Evolutionary conservation across 1,284 basidiomycete species (phyloP), one percentile per base, ranked within the genome.

Genomic region (Sphaerobolus stellatus): DNA sequence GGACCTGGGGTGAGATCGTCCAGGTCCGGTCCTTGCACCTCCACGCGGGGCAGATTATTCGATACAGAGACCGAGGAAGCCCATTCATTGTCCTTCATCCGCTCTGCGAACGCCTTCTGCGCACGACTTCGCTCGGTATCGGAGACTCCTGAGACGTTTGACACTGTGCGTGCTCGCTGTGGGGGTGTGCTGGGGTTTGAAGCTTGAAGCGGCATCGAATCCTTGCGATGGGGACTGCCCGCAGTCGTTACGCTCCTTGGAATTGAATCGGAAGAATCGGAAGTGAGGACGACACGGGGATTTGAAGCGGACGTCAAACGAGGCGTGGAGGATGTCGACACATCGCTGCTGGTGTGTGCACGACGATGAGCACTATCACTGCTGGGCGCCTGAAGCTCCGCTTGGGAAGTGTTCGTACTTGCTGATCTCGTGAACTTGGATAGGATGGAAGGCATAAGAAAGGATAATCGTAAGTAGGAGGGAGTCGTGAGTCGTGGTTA

Each of bases 131-230:
- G 38, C 5, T 51, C 50, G 20, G 30, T 40, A 70, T 68, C 8
- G 74, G 78, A n/a, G n/a, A n/a, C n/a, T n/a, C n/a, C n/a, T n/a
- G n/a, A n/a, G n/a, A n/a, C n/a, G n/a, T n/a, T n/a, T n/a, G 13
- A 68, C 71, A 0, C 73, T 67, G 5, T 68, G 70, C 1, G 71
- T 65, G 22, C 71, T 64, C 34, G 69, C 63, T n/a, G 63, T 71
- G 13, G 61, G 31, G 34, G 58, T 58, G 31, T 56, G 18, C 51
- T 54, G 24, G 46, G 50, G 40, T 57, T 62, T 56, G 38, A 54
- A 2, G 67, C 43, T 58, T 67, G 48, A n/a, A n/a, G n/a, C n/a
- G 62, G 66, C 36, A 16, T 65, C 22, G 60, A 61, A 49, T 55
- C 51, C 24, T 36, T 13, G 14, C 58, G 58, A 49, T 61, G 60